These are phyloP conservation scores for Chalara sp. DNA, from an alignment of 2,329 filamentous ascomycete genomes.

Conservation along the genomic window DNA sequence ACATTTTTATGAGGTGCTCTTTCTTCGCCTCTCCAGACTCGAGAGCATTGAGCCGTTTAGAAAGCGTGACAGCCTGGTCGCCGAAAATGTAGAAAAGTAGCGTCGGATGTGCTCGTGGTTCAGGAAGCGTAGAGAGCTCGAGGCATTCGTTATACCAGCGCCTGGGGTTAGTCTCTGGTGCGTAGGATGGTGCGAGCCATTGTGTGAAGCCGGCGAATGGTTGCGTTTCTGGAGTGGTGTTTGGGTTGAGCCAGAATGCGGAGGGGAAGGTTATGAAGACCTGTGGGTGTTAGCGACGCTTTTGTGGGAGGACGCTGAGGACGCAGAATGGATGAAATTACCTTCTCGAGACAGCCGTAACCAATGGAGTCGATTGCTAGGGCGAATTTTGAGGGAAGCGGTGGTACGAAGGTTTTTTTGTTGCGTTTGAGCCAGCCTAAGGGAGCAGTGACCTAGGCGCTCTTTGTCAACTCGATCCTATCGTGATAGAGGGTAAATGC, in stretches of 20 bases:
- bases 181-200: conserved; percentile 54
- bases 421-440: conserved; percentile 42
- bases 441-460: conserved; percentile 35
- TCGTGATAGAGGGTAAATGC: too few relatives aligned
- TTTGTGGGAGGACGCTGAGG: neutral
- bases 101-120: conserved; percentile 50
- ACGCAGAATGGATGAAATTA: conserved; percentile 14
- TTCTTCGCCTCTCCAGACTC: conserved; percentile 20
- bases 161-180: conserved; percentile 38
- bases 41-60: conserved; percentile 13
- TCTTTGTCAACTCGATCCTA: too few relatives aligned
- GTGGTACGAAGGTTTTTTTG: conserved; percentile 35
- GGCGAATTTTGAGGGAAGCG: conserved; percentile 34
- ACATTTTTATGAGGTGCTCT: conserved; percentile 35
- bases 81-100: conserved; percentile 60
- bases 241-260: conserved; percentile 48
- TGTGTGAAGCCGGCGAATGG: conserved; percentile 44
- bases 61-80: conserved; percentile 31
- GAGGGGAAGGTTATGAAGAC: conserved; percentile 47
- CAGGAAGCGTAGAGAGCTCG: conserved; percentile 48
- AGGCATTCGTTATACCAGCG: conserved; percentile 56
- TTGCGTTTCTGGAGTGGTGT: conserved; percentile 5
- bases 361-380: conserved; percentile 42
- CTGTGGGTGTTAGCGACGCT: conserved; percentile 7
- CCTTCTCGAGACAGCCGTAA: conserved; percentile 43